A percentile compares a stretch with the other conserved stretches of the same genome.
These are phyloP conservation scores for Aspergillus sp. DNA, from an alignment of 2,329 filamentous ascomycete genomes.

Conservation along the genomic window DNA sequence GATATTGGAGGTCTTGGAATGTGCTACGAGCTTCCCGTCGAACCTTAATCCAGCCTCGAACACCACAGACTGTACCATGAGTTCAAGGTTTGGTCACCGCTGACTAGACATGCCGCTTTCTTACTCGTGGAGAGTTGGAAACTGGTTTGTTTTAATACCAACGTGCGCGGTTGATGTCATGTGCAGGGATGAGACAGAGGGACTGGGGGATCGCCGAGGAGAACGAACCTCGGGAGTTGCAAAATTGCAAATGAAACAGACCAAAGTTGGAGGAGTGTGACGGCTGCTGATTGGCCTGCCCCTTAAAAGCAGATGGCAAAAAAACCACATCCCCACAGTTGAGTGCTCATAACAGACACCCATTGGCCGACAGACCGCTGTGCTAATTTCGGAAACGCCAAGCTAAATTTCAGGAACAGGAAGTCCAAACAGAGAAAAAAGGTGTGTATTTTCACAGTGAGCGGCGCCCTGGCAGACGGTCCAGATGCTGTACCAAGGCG, in stretches of 20 bases:
- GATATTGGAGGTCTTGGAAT: background rate
- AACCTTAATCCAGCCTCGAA: background rate
- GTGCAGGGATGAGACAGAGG: background rate
- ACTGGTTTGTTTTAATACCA: background rate
- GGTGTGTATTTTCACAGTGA: background rate
- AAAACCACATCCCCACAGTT: background rate
- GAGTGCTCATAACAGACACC: background rate
- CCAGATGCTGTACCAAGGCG: background rate
- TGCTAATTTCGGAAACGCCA: constrained; percentile 5
- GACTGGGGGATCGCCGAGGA: background rate
- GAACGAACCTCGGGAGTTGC: background rate
- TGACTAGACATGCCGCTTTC: background rate
- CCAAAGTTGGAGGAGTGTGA: background rate
- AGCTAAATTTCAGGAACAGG: constrained; percentile 4
- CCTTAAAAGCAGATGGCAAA: background rate
- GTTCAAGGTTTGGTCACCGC: background rate
- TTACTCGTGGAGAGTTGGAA: no score
- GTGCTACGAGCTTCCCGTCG: background rate
- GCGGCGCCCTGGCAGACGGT: background rate
- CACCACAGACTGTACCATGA: background rate
- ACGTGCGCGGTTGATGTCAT: background rate
- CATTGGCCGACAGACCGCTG: background rate
- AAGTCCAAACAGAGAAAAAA: background rate
- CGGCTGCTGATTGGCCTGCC: background rate
- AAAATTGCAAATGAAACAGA: background rate